These are phyloP conservation scores for Leccinum fibrillosum DNA, from an alignment of 768 basidiomycete species.

Conservation along the genomic window DNA sequence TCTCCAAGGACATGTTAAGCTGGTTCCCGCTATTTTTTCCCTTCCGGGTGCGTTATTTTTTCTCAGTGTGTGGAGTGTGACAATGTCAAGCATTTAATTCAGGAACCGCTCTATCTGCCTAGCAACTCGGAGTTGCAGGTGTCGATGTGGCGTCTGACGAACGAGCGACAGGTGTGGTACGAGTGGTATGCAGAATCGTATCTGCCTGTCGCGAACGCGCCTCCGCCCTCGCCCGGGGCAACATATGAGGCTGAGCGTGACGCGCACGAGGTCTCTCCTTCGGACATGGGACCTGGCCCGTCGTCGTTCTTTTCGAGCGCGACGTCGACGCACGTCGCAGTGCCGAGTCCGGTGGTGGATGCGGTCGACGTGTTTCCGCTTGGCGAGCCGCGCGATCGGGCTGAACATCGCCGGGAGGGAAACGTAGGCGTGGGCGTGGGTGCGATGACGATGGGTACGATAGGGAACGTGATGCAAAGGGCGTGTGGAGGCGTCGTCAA, in stretches of 20 bases:
- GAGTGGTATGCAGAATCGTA: constrained; percentile 98
- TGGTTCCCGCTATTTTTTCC: constrained; percentile 99
- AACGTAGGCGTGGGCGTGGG: background rate
- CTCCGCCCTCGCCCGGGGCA: constrained; percentile 5
- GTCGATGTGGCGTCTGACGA: constrained; percentile 91
- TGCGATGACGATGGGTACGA: constrained; percentile 37
- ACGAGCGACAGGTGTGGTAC: constrained; percentile 92
- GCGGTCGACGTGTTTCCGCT: constrained; percentile 45
- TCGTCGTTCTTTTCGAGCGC: constrained; percentile 21
- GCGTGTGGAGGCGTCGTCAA: constrained; percentile 55
- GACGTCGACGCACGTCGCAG: constrained; percentile 26
- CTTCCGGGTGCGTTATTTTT: constrained; percentile 59
- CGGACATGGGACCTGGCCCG: constrained; percentile 2
- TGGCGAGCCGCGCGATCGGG: constrained; percentile 2
- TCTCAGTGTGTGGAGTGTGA: background rate
- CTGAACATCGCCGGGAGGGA: constrained; percentile 10
- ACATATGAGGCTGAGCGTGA: background rate
- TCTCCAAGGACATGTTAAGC: constrained; percentile 96
- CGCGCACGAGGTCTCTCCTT: background rate
- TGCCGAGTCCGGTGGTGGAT: constrained; percentile 72
- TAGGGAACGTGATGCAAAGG: constrained; percentile 45
- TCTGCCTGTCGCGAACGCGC: constrained; percentile 53
- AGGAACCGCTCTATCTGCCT: constrained; percentile 95
- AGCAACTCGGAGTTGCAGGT: constrained; percentile 90
- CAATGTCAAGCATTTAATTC: background rate